Percentiles rank a stretch among this genome's conserved stretches.
These are phyloP conservation scores for Flaveria sonorensis DNA, from an alignment of 129 eudicot genomes.

Conservation along the genomic window DNA sequence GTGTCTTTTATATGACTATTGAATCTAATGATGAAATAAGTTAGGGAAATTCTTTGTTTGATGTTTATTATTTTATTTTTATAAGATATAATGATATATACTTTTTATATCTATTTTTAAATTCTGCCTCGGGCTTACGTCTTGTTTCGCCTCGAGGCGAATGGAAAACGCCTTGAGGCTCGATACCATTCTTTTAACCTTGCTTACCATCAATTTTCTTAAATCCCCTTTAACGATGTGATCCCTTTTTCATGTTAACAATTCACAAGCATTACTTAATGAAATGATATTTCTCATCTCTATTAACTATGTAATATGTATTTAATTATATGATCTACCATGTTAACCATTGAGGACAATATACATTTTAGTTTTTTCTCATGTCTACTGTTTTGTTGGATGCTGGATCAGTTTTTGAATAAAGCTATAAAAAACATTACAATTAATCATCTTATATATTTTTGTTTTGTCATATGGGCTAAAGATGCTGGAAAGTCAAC, in stretches of 20 bases:
- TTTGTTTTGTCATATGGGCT: constrained; percentile 20
- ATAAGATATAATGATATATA: too few relatives aligned
- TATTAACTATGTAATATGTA: background rate
- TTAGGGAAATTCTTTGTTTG: too few relatives aligned
- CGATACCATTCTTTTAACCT: too few relatives aligned
- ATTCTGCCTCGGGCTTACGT: too few relatives aligned
- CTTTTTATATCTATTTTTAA: too few relatives aligned
- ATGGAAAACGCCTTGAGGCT: too few relatives aligned
- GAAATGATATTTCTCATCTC: background rate
- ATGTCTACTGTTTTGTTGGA: background rate
- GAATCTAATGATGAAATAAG: too few relatives aligned
- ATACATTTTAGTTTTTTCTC: constrained; percentile 42
- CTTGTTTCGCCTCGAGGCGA: too few relatives aligned
- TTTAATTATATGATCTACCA: background rate
- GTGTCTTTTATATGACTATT: too few relatives aligned
- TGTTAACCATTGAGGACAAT: background rate
- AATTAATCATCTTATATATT: background rate
- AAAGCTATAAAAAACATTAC: background rate
- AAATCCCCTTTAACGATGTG: background rate
- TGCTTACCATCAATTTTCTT: background rate
- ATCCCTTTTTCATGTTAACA: background rate
- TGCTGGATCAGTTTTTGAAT: background rate
- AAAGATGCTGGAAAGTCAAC: constrained; percentile 98
- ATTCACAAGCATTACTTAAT: background rate
- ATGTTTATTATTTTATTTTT: too few relatives aligned